Conservation (phyloP, 2,329 filamentous ascomycete species). For the Blastomyces gilchristii region DNA sequence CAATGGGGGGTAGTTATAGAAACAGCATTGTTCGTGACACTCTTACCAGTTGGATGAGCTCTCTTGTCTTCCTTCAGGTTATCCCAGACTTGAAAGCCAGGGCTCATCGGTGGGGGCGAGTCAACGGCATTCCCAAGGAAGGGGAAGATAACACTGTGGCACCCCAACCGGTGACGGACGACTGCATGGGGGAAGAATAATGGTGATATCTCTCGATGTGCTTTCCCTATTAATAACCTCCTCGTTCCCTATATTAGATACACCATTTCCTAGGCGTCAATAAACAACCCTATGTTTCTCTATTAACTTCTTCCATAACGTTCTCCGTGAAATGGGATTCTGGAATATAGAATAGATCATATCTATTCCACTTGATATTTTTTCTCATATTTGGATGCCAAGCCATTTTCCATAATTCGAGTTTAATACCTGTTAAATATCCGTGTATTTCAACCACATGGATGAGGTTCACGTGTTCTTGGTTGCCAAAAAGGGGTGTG, state of each 20-base stretch:
- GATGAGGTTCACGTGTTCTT: neutral
- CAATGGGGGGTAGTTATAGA: slow-evolving; percentile 43
- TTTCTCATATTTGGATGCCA: neutral
- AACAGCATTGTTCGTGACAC: slow-evolving; percentile 47
- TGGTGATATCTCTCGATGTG: neutral
- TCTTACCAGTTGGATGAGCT: slow-evolving; percentile 44
- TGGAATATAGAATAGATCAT: neutral
- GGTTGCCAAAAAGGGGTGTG: neutral
- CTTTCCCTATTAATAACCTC: neutral
- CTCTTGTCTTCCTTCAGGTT: slow-evolving; percentile 47
- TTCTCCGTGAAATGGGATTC: neutral
- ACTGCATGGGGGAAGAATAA: neutral
- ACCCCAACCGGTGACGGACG: neutral
- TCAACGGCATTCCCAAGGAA: slow-evolving; percentile 39
- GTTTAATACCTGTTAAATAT: neutral
- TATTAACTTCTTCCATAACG: no score
- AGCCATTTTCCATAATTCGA: neutral
- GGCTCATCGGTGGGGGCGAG: slow-evolving; percentile 48
- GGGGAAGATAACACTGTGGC: neutral
- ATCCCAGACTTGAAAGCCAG: slow-evolving; percentile 48
- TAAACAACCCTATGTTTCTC: neutral
- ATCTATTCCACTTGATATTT: neutral
- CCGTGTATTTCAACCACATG: neutral
- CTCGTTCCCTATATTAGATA: slow-evolving; percentile 7
- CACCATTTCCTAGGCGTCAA: slow-evolving; percentile 15